Evolutionary conservation across 2,329 filamentous ascomycete species (phyloP).

Genomic region (Fusarium austroafricanum): DNA sequence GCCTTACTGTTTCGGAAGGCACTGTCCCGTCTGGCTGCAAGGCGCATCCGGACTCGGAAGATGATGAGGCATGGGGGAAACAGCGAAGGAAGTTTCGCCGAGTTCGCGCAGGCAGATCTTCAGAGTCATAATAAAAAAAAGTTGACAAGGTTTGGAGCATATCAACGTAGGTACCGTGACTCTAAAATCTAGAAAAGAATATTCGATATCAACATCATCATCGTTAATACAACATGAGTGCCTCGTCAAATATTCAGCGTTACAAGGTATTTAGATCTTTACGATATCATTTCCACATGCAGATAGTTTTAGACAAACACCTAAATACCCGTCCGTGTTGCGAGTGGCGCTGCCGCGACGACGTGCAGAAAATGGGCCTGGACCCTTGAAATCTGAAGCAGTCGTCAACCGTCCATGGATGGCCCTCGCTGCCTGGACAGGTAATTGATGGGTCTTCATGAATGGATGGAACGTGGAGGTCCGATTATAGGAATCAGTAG

Average conservation of each 20-base stretch:
- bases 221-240: background rate
- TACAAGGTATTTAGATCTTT: background rate
- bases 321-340: background rate
- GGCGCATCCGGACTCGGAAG: slow-evolving; percentile 36
- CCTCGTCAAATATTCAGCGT: background rate
- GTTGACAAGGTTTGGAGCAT: background rate
- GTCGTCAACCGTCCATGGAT: background rate
- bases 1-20: slow-evolving; percentile 13
- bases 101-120: slow-evolving; percentile 18
- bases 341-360: background rate
- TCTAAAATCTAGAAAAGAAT: too few relatives aligned
- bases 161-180: background rate
- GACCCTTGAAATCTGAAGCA: slow-evolving; percentile 37
- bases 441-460: slow-evolving; percentile 1
- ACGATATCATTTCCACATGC: background rate
- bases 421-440: slow-evolving; percentile 1
- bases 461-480: slow-evolving; percentile 8
- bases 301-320: too few relatives aligned
- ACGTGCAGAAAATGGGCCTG: slow-evolving; percentile 18
- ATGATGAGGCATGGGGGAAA: slow-evolving; percentile 23
- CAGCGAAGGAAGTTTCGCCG: slow-evolving; percentile 28
- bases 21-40: slow-evolving; percentile 10
- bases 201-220: background rate
- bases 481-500: slow-evolving; percentile 22
- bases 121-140: slow-evolving; percentile 8